Evolutionary conservation across 2,329 filamentous ascomycete species (phyloP).

Genomic region (Pseudogymnoascus sp.): DNA sequence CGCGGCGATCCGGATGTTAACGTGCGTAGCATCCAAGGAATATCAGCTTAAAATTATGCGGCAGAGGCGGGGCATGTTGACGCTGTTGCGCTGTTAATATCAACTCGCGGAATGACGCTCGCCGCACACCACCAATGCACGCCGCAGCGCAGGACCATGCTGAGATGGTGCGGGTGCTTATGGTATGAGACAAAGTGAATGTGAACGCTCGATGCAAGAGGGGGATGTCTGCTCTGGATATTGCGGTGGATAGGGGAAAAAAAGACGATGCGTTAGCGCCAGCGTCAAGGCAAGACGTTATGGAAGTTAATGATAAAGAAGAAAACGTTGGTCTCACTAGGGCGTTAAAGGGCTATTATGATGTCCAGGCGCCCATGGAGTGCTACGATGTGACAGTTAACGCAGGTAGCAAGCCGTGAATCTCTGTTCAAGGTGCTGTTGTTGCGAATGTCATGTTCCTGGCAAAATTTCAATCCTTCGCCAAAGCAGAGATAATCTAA

Average conservation of each 20-base stretch:
- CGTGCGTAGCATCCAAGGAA: not conserved
- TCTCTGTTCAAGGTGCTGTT: no score
- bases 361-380: no score
- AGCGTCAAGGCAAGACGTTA: not conserved
- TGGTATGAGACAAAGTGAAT: not conserved
- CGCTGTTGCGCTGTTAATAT: not conserved
- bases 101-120: not conserved
- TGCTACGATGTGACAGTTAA: no score
- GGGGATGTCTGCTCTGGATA: not conserved
- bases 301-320: not conserved
- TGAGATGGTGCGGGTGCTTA: not conserved
- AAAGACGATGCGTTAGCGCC: not conserved
- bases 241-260: not conserved
- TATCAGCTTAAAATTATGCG: not conserved
- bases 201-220: not conserved
- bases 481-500: no score
- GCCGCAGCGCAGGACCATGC: not conserved
- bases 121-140: not conserved
- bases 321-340: not conserved
- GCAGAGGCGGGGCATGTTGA: not conserved
- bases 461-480: no score
- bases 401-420: no score
- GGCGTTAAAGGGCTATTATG: not conserved
- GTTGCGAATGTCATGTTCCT: no score
- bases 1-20: not conserved